phyloP scores from a whole-genome alignment of 805 yeast genomes.

The Danielia oregonensis region DNA sequence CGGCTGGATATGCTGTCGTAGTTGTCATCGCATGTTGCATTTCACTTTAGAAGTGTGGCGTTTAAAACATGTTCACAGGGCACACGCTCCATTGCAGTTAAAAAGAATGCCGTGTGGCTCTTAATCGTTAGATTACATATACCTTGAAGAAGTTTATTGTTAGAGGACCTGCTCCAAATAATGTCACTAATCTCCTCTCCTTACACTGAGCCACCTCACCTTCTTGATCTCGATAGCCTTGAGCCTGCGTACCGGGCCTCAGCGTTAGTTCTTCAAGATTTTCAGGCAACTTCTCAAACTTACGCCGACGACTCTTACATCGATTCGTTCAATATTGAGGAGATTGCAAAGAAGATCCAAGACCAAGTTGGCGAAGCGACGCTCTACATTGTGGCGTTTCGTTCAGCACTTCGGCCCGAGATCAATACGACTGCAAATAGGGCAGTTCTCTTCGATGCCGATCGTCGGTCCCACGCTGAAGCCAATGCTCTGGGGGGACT shows the following conservation, averaged over 20 bases:
- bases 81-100: background rate
- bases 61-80: constrained; percentile 4
- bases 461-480: constrained; percentile 30
- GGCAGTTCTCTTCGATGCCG: constrained; percentile 23
- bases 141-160: too few relatives aligned
- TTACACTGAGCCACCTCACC: constrained; percentile 23
- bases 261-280: constrained; percentile 28
- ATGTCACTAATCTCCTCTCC: constrained; percentile 31
- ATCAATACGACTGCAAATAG: constrained; percentile 21
- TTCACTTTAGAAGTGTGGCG: too few relatives aligned
- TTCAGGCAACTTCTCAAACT: constrained; percentile 12
- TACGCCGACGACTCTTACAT: constrained; percentile 25
- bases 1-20: constrained; percentile 21
- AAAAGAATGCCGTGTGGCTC: background rate
- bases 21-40: constrained; percentile 15
- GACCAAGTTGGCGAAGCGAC: constrained; percentile 7
- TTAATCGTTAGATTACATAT: background rate
- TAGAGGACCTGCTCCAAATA: too few relatives aligned
- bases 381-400: constrained; percentile 31
- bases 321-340: constrained; percentile 25
- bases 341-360: constrained; percentile 16
- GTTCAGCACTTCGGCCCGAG: constrained; percentile 26
- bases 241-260: constrained; percentile 18
- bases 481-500: constrained; percentile 36
- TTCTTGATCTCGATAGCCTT: constrained; percentile 21